Evolutionary conservation across 2,329 filamentous ascomycete genomes (phyloP), one percentile per base, ranked within the genome.

Genomic region (Fusarium austroafricanum): DNA sequence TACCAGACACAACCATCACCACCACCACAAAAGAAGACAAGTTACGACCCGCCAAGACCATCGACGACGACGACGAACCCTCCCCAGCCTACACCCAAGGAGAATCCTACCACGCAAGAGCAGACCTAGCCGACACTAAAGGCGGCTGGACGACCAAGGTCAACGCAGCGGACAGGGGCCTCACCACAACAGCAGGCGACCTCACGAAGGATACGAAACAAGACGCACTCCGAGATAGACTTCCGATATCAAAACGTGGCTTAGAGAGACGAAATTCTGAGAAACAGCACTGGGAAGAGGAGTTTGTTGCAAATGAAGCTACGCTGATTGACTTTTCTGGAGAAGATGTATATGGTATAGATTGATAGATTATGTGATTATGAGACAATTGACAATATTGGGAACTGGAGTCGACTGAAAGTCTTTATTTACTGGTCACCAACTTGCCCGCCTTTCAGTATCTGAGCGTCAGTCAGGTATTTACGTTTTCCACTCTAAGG

Each of bases 301-400:
- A 71, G 9, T 70, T 68, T 52, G 43, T 65, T 10, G 59, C 59
- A 7, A 58, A 70, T 33, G 67, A 70, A 50, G 67, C 67, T 9
- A 70, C 67, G 6, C 35, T 70, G 43, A 65, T 70, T 40, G 65
- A 70, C 40, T 70, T 70, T 58, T 61, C 67, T 3, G 64, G 65
- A 10, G 47, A 47, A 44, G 55, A 70, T 29, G 59, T 44, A 17
- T 63, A 61, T 20, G 52, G 51, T 28, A 45, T 68, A 66, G 59
- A 63, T 63, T 63, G 43, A 63, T 49, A 63, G 50, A 58, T 10
- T 35, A 60, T 29, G 61, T 44, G 58, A 61, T 59, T 46, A 61
- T 37, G 58, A 61, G 37, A 61, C n/a, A 61, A 61, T 61, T 44
- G 46, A 61, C 5, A 33, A 44, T 10, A 52, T 44, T 52, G 38